Evolutionary conservation across 2,329 filamentous ascomycete species (phyloP), one percentile per base, ranked within the genome.

Genomic region (Epichloe typhina): DNA sequence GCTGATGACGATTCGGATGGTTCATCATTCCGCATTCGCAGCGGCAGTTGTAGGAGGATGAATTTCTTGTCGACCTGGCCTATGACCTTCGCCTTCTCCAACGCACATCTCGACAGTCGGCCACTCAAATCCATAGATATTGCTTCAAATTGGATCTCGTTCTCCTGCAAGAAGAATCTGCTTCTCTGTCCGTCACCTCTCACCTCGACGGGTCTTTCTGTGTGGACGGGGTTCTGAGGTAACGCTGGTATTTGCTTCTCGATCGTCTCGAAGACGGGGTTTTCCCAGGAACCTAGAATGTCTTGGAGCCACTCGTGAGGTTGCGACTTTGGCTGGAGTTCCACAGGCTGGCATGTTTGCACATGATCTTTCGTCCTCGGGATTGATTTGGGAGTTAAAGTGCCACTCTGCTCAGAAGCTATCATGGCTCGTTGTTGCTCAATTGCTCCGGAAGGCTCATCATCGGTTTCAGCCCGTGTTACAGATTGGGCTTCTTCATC

Each of bases 21-120:
- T 19, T 6, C 31, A 31, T 41, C 46, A 9, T 15, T 17, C n/a
- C 43, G 11, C 17, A 39, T 21, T 21, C 60, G 49, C 13, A 63
- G 53, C 0, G 66, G 62, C 47, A 87, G 68, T 54, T 79, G 84
- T 21, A 82, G 72, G 0, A 98, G 68, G 15, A 98, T 84, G 62
- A 95, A 98, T 64, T 98, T 98, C 13, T 72, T 74, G 63, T 97
- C 91, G 1, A 98, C 84, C 61, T 98, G 93, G 0, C 82, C 75
- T 41, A 98, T 76, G 0, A 95, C 72, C 46, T 77, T 68, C 0
- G 86, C 86, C 7, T 67, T 61, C 2, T 65, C 62, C 8, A 96
- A 69, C 0, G 74, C 75, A 4, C 69, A 60, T 56, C 82, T 86
- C 1, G 82, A 86, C 1, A 96, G 64, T 11, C 71, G 70, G 0